These are phyloP conservation scores for Nakaseomyces nivariensis DNA, from an alignment of 1,139 yeast species.

Conservation along the genomic window DNA sequence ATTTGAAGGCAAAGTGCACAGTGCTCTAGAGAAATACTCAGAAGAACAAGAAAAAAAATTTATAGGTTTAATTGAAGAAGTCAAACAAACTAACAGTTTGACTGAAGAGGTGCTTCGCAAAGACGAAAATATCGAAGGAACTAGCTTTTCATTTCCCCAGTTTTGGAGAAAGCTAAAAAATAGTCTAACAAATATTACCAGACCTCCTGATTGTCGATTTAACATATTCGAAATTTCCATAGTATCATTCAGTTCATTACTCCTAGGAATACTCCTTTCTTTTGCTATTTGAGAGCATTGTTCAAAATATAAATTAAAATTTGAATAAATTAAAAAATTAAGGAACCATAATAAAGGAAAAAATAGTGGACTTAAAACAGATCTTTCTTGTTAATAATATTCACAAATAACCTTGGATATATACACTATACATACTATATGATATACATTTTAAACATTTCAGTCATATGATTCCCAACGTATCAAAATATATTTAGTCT, in stretches of 20 bases:
- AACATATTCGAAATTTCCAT: neutral
- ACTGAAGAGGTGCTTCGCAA: neutral
- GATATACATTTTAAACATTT: too few relatives aligned
- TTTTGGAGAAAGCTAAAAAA: neutral
- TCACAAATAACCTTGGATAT: too few relatives aligned
- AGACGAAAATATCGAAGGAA: neutral
- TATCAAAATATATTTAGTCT: too few relatives aligned
- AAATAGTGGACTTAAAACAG: too few relatives aligned
- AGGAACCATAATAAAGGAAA: too few relatives aligned
- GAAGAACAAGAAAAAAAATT: constrained; percentile 12
- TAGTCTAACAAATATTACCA: neutral
- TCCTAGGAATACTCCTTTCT: neutral
- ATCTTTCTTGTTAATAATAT: too few relatives aligned
- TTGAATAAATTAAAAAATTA: neutral
- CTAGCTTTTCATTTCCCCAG: neutral
- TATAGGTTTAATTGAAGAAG: neutral
- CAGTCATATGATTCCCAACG: too few relatives aligned
- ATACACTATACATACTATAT: too few relatives aligned
- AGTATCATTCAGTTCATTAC: neutral
- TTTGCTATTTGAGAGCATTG: neutral
- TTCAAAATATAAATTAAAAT: neutral
- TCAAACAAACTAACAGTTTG: neutral
- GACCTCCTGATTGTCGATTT: neutral
- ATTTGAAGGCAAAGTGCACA: constrained; percentile 70
- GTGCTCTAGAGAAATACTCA: constrained; percentile 37